Base-by-base conservation (phyloP, 2,329 filamentous ascomycete species). In the Xylaria sp. region DNA sequence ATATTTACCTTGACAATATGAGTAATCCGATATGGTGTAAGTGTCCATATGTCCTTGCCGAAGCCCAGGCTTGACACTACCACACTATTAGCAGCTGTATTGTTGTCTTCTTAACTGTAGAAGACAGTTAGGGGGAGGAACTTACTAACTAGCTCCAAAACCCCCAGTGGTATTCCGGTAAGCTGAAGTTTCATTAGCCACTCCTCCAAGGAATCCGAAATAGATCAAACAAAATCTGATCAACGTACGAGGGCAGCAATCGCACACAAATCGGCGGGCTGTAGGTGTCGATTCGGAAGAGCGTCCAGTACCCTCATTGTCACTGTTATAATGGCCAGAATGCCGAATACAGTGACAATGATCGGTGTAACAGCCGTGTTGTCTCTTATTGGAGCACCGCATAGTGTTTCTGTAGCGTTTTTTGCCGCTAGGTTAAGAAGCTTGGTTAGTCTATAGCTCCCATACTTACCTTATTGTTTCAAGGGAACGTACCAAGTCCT, bases 21-120 rank as follows among this genome's bases (percentile, higher is more conserved):
- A 25, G 67, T 69, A 52, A 69, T 69, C 15, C 18, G 62, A 15
- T 15, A 43, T 7, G 62, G 62, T n/a, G 58, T 60, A 15, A 69
- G 46, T 54, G 67, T 69, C 67, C 62, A 69, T 56, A 66, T 69
- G 20, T 69, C 67, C n/a, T 59, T 66, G 31, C 67, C 67, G 39
- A 69, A 69, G 51, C 67, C 67, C 48, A 62, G 25, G 0, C 58
- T 18, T 39, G 67, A 66, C 67, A 69, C 67, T 69, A 49, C 43
- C 33, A 25, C 23, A 56, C 36, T 28, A 51, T 69, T 62, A 65
- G 62, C 48, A 39, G 49, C 56, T 52, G 66, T n/a, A 18, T 39
- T 36, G 15, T 43, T 52, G 18, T 31, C n/a, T 43, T 58, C 25
- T 55, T 23, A 52, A 18, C 28, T 41, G 39, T 54, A 13, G 39